Conservation (phyloP, 2,329 filamentous ascomycete genomes). For the Microascus cirrosus region DNA sequence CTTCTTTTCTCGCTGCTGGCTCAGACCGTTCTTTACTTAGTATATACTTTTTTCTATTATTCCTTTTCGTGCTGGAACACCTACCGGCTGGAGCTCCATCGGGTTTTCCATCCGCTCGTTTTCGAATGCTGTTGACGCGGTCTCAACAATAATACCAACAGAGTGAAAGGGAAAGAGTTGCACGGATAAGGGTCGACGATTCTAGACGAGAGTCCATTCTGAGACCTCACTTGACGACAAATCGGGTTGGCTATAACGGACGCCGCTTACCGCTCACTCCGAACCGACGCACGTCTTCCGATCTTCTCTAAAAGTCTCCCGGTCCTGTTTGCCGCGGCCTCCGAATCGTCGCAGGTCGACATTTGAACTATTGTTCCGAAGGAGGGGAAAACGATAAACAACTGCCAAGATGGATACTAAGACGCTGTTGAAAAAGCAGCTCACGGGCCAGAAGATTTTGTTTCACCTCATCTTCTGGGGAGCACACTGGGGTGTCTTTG, state of each 20-base stretch:
- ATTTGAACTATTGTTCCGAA: constrained; percentile 16
- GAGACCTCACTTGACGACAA: not conserved
- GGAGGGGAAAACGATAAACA: constrained; percentile 10
- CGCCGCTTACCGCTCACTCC: not conserved
- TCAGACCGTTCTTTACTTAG: constrained; percentile 36
- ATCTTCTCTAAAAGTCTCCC: not conserved
- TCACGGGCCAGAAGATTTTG: constrained; percentile 58
- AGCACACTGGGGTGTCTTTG: constrained; percentile 69
- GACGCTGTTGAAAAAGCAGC: constrained; percentile 47
- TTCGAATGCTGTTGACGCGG: not conserved
- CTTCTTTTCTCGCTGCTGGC: constrained; percentile 46
- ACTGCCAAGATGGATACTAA: constrained; percentile 27
- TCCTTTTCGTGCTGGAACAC: not conserved
- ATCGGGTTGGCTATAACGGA: not conserved
- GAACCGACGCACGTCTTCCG: not conserved
- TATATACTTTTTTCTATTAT: constrained; percentile 14
- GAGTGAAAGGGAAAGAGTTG: not conserved
- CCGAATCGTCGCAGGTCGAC: constrained; percentile 44
- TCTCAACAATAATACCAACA: not conserved
- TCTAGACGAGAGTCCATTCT: not conserved
- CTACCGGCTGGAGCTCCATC: not conserved
- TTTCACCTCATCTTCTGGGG: constrained; percentile 79
- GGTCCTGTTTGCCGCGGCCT: constrained; percentile 1
- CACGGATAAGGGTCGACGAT: not conserved
- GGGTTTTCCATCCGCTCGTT: constrained; percentile 3